Base-by-base conservation (phyloP, 306 rosid species). In the Phaseolus lunatus region DNA sequence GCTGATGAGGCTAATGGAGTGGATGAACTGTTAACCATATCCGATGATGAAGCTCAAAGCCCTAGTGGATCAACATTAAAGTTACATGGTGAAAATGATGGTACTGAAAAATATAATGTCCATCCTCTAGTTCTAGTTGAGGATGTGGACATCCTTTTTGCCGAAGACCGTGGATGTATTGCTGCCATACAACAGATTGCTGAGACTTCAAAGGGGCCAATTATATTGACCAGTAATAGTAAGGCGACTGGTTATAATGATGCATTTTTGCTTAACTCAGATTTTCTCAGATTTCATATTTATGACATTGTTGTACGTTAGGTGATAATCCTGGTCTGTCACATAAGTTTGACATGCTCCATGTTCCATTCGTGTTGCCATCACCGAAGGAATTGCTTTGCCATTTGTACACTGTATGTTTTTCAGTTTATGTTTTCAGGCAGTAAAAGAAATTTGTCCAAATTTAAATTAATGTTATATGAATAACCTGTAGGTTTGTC, bases 191-290 rank as follows among this genome's bases (percentile, higher is more conserved):
- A 89, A 75, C 92, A 87, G 74, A 88, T 95, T 82, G 93, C 96
- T 43, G 90, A 86, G 76, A 87, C 96, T 18, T 96, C 92, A 47
- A 92, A 85, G 82, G 91, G 97, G 58, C 97, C 99, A 66, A 92
- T 95, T 73, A 84, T 95, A 86, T 78, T 95, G 87, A 95, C 97
- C 83, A 87, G 94, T 95, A 90, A 89, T 76, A 79, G 99, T 95
- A 89, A 95, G 93, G 85, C 85, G 33, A 78, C 82, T 83, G 52
- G 62, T 77, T 83, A 76, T 26, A 57, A 59, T 68, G 39, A 50
- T 50, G 33, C 16, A 56, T 72, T 85, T 24, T 77, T 24, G 20
- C 27, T 71, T 73, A 50, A 80, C 48, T 33, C 31, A 22, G 24
- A 78, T 53, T 80, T 87, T 79, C 72, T 87, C 27, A 45, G 47